phyloP scores from a whole-genome alignment of 2,329 filamentous ascomycete species.

The Lachnum nothofagi region DNA sequence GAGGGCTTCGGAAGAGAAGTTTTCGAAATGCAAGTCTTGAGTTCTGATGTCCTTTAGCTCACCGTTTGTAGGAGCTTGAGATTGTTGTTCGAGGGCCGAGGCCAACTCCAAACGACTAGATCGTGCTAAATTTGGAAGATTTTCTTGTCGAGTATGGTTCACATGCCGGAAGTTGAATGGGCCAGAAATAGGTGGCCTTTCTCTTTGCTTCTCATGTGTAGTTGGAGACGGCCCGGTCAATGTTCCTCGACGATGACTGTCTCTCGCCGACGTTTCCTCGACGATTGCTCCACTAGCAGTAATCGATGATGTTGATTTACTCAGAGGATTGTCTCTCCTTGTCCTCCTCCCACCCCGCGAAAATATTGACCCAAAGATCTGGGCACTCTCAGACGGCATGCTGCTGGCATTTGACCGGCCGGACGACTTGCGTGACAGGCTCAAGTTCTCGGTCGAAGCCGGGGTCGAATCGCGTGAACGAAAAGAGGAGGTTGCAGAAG shows the following conservation, averaged over 20 bases:
- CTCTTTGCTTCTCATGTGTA: constrained; percentile 5
- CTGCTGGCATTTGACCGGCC: constrained; percentile 50
- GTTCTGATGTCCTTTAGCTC: constrained; percentile 36
- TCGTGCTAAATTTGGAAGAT: constrained; percentile 39
- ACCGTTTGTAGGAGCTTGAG: constrained; percentile 34
- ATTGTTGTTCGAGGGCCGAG: constrained; percentile 39
- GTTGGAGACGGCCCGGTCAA: not conserved
- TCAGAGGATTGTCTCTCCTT: constrained; percentile 40
- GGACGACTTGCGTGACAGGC: constrained; percentile 52
- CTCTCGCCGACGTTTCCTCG: constrained; percentile 22
- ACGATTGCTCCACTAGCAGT: constrained; percentile 10
- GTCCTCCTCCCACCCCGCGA: constrained; percentile 45
- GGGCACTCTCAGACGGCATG: constrained; percentile 52
- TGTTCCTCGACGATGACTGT: constrained; percentile 17
- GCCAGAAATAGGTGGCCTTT: constrained; percentile 45
- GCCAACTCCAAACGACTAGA: constrained; percentile 40
- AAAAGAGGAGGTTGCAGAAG: constrained; percentile 53
- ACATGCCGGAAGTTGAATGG: constrained; percentile 66
- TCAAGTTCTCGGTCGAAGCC: constrained; percentile 30
- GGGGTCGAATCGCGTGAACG: constrained; percentile 38
- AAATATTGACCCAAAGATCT: constrained; percentile 56
- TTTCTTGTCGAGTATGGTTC: constrained; percentile 51
- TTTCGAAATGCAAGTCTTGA: constrained; percentile 43
- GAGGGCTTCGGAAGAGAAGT: constrained; percentile 45
- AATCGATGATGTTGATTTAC: constrained; percentile 13